Evolutionary conservation across 2,329 filamentous ascomycete species (phyloP).

Genomic region (Onygena corvina): DNA sequence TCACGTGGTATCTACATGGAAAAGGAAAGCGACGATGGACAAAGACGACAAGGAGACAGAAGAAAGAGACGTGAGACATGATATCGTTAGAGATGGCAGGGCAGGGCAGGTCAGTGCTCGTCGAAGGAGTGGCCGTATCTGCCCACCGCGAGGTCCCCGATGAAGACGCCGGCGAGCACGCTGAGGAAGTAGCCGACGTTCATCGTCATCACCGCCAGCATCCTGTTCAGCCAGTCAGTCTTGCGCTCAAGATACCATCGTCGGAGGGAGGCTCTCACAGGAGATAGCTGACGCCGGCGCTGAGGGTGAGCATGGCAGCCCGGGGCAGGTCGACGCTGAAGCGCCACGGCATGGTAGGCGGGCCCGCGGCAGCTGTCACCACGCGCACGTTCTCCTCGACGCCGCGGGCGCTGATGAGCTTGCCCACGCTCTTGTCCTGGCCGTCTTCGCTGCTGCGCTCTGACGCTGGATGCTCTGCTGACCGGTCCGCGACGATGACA

Average conservation of each 20-base stretch:
- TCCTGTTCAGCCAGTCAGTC: no score
- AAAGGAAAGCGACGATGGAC: neutral
- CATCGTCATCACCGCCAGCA: conserved; percentile 85
- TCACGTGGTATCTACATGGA: neutral
- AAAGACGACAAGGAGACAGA: neutral
- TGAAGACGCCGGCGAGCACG: conserved; percentile 63
- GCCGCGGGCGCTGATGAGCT: conserved; percentile 60
- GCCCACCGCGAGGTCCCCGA: conserved; percentile 74
- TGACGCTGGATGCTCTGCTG: conserved; percentile 22
- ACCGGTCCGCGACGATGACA: conserved; percentile 57
- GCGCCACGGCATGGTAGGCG: conserved; percentile 57
- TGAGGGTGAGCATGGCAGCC: conserved; percentile 56
- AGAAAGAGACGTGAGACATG: neutral
- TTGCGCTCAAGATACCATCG: no score
- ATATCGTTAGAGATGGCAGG: neutral
- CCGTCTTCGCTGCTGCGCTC: conserved; percentile 42
- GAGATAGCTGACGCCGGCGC: conserved; percentile 69
- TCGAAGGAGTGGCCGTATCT: conserved; percentile 45
- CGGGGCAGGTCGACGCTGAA: conserved; percentile 67
- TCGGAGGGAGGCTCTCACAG: conserved; percentile 52
- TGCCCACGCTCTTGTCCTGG: conserved; percentile 51
- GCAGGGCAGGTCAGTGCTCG: conserved; percentile 36
- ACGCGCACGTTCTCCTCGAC: conserved; percentile 70
- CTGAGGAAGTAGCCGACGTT: conserved; percentile 78
- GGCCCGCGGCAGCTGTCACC: conserved; percentile 45